Evolutionary conservation across 495 filamentous ascomycete genomes (phyloP).

Genomic region (Podospora pseudopauciseta): DNA sequence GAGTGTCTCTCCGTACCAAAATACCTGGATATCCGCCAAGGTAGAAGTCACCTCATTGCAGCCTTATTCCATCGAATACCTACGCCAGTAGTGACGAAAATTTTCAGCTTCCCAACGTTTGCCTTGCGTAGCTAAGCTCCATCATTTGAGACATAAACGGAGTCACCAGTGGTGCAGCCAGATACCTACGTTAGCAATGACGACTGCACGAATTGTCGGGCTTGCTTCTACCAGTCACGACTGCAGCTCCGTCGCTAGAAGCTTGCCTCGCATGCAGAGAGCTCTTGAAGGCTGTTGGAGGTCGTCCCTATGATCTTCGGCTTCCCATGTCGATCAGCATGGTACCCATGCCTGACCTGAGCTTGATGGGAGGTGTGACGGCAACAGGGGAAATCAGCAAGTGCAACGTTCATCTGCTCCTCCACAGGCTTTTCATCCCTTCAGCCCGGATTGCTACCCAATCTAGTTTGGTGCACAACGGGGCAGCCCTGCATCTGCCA

Average conservation of each 20-base stretch:
- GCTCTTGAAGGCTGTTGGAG: background rate
- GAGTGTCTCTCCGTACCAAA: background rate
- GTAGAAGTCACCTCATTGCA: background rate
- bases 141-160: too few relatives aligned
- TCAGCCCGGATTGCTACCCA: conserved; percentile 10
- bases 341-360: conserved; percentile 13
- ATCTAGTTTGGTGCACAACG: conserved; percentile 4
- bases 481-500: conserved; percentile 3
- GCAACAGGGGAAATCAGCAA: conserved; percentile 1
- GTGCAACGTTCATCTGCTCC: conserved; percentile 3
- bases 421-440: background rate
- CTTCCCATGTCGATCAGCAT: conserved; percentile 16
- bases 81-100: background rate
- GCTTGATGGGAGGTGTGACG: background rate
- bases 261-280: background rate
- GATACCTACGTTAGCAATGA: background rate
- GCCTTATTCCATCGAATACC: background rate
- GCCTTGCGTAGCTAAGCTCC: background rate
- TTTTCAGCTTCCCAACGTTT: background rate
- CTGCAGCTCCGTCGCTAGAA: background rate
- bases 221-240: background rate
- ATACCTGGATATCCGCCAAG: background rate
- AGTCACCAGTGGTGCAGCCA: background rate
- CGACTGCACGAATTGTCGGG: background rate
- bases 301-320: background rate